Conservation (phyloP, 306 rosid genomes). For the Astragalus membranaceus region DNA sequence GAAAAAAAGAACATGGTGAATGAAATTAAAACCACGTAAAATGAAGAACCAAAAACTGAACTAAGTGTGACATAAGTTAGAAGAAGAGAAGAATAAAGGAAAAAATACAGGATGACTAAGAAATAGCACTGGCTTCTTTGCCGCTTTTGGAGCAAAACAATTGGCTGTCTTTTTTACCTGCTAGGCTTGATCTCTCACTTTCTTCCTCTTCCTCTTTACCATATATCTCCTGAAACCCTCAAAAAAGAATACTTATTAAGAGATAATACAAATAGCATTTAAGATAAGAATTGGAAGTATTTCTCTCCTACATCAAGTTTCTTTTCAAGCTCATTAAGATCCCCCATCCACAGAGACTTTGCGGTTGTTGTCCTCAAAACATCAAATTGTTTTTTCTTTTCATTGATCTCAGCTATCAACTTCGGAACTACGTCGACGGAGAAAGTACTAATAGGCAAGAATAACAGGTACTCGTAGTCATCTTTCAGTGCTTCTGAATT, state of each 20-base stretch:
- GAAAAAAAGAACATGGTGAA: too few species aligned
- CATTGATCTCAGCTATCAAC: slow-evolving; percentile 51
- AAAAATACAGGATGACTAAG: too few species aligned
- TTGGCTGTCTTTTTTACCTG: slow-evolving; percentile 22
- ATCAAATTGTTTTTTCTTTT: slow-evolving; percentile 47
- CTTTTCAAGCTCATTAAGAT: slow-evolving; percentile 62
- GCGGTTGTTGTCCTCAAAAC: slow-evolving; percentile 58
- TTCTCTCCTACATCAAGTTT: slow-evolving; percentile 57
- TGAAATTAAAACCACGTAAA: too few species aligned
- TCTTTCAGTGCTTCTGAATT: slow-evolving; percentile 58
- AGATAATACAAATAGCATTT: background rate
- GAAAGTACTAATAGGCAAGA: slow-evolving; percentile 73
- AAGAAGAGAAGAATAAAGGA: too few species aligned
- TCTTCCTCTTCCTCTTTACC: slow-evolving; percentile 54
- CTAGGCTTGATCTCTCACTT: slow-evolving; percentile 41
- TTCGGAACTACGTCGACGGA: slow-evolving; percentile 74
- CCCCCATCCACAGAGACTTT: slow-evolving; percentile 65
- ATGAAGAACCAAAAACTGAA: too few species aligned
- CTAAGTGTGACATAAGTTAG: too few species aligned
- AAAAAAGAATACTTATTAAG: background rate
- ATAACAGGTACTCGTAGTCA: slow-evolving; percentile 68
- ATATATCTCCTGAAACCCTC: slow-evolving; percentile 51
- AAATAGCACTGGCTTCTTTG: slow-evolving; percentile 57
- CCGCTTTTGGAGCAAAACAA: slow-evolving; percentile 30
- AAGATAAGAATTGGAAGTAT: background rate